These are phyloP conservation scores for Saccharomycopsis sp. DNA, from an alignment of 805 yeast species.

Conservation along the genomic window DNA sequence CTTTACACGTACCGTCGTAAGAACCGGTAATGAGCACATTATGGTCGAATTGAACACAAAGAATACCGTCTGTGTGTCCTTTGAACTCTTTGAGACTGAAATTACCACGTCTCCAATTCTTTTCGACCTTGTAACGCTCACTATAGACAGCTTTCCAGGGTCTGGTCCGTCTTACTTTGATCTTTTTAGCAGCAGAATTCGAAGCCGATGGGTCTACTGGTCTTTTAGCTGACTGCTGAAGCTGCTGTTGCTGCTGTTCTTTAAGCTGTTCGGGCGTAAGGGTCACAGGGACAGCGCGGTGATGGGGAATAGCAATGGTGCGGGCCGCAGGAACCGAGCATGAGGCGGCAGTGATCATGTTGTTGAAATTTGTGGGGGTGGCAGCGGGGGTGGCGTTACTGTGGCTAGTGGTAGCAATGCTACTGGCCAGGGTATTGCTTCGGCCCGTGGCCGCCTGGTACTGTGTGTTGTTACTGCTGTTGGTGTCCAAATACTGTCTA, in stretches of 20 bases:
- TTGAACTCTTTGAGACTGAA: conserved; percentile 56
- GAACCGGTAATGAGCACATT: conserved; percentile 83
- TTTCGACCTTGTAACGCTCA: conserved; percentile 85
- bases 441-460: conserved; percentile 11
- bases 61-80: conserved; percentile 87
- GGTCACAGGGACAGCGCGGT: no score
- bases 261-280: no score
- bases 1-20: conserved; percentile 80
- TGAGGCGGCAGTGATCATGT: conserved; percentile 1
- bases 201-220: conserved; percentile 1
- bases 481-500: conserved; percentile 34
- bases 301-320: background rate
- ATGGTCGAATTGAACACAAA: conserved; percentile 80
- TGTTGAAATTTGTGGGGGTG: conserved; percentile 3
- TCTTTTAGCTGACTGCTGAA: conserved; percentile 1
- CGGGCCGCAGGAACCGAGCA: background rate
- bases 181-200: background rate
- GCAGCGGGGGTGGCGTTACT: conserved; percentile 13
- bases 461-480: background rate
- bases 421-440: conserved; percentile 26
- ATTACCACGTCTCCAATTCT: conserved; percentile 88
- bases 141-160: conserved; percentile 96
- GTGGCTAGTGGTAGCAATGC: background rate
- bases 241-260: background rate
- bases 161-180: conserved; percentile 40